Evolutionary conservation across 225 moss, liverwort and hornwort species (phyloP), one percentile per base, ranked within the genome.

Genomic region (Climacium dendroides): DNA sequence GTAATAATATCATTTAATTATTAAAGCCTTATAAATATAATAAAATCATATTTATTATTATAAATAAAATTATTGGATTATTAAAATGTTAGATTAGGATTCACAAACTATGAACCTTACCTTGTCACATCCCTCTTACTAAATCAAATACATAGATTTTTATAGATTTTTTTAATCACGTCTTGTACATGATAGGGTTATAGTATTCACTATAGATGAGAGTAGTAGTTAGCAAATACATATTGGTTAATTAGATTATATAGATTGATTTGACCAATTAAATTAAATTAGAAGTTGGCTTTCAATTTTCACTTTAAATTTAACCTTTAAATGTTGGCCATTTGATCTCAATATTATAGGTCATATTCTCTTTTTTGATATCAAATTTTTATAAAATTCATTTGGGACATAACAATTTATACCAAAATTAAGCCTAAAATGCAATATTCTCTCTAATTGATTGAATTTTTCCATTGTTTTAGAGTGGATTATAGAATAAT

Each of bases 291-390:
- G 4, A 70, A 41, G 3, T 71, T 43, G 43, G 26, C 1, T 41
- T 25, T 14, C 26, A 70, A 26, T 41, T 41, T 41, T 70, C 9
- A 25, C 2, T 26, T 15, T 5, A 71, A 26, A 71, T 16, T 26
- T 5, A 15, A 28, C 5, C 16, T 71, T 69, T 10, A 3, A 45
- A 28, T 43, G 3, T 45, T 0, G 0, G 0, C 10, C 16, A 71
- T 71, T 41, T 28, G 3, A 37, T 26, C 5, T 71, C 43, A 71
- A 71, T 45, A 10, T 5, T 45, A 9, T 24, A 2, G 15, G 2
- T 25, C 16, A 41, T 70, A 4, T 24, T 69, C 0, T 41, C 41
- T 25, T 23, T 2, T 67, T 23, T 22, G 7, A 67, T 67, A 37
- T 67, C 22, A 67, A 67, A 0, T 32, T 32, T 16, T 32, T 66